Base-by-base conservation (phyloP, 805 yeast species). In the Kodamaea laetipori region DNA sequence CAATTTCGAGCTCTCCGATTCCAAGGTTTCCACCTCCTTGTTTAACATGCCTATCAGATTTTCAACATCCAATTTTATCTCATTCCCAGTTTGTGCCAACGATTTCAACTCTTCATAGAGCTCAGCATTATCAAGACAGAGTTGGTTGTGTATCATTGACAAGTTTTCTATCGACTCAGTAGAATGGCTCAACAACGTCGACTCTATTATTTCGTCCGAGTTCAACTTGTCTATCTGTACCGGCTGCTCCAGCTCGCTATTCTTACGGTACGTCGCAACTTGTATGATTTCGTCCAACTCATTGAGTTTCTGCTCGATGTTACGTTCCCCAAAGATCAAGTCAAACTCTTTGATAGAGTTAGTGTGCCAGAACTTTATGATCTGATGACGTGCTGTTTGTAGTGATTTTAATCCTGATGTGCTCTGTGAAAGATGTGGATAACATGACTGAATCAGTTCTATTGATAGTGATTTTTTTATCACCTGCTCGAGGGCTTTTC, bases 401-500 rank as follows among this genome's bases (percentile, higher is more conserved):
- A 81, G 58, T 3, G 72, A 57, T 17, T 63, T 63, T 3, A 64
- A 58, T 3, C 82, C 84, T 17, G 67, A 71, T n/a, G 63, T 66
- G 11, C 73, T 60, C n/a, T 55, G 43, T 2, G 82, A 70, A 33
- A 79, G 69, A 5, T 63, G 59, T 2, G 86, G 86, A 54, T 77
- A 82, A 54, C 86, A 81, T 15, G 72, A 55, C 39, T 67, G 61
- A 17, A 81, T 57, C 47, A 77, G 77, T 10, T 80, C 84, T 44
- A 70, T 61, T 17, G 73, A 69, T 30, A 80, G 64, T 32, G 80
- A 67, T 49, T 71, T 74, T 33, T 59, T 61, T 28, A 79, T 69
- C 2, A 81, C 71, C 51, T 77, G 81, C 19, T 75, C 74, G 19
- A 82, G 64, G 0, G 86, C 84, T 45, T 77, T 71, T 19, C 68